These are phyloP conservation scores for Iberis pinnata DNA, from an alignment of 345 rosid species.

Conservation along the genomic window DNA sequence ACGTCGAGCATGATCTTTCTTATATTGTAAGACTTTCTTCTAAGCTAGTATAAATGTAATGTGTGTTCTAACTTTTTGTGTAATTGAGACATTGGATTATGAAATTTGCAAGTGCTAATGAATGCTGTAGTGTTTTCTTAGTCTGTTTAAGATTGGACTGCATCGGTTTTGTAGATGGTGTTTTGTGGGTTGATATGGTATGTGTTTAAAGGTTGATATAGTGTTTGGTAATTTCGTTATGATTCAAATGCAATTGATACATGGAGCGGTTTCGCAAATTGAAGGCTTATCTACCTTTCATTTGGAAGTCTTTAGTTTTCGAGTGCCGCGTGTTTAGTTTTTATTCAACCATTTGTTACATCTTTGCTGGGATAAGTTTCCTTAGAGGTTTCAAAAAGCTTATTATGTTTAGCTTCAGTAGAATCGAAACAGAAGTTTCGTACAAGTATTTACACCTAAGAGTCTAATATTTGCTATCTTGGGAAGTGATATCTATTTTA, in stretches of 20 bases:
- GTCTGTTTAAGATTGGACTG: slow-evolving; percentile 11
- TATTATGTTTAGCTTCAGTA: neutral
- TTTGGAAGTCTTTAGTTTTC: slow-evolving; percentile 3
- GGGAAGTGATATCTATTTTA: neutral
- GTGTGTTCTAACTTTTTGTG: neutral
- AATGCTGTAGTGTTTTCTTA: slow-evolving; percentile 11
- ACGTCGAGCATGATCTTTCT: slow-evolving; percentile 70
- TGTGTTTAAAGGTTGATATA: slow-evolving; percentile 18
- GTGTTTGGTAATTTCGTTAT: slow-evolving; percentile 4
- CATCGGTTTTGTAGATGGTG: slow-evolving; percentile 12
- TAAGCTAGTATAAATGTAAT: neutral
- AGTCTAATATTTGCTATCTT: neutral
- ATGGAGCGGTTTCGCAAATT: neutral
- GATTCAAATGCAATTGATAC: neutral
- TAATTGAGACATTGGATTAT: neutral
- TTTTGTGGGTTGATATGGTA: slow-evolving; percentile 19
- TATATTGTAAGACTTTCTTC: slow-evolving; percentile 56
- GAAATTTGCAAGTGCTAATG: neutral
- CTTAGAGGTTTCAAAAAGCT: neutral
- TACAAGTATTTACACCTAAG: neutral
- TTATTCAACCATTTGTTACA: slow-evolving; percentile 17
- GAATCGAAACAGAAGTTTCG: neutral
- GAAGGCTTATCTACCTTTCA: slow-evolving; percentile 9
- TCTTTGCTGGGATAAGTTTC: neutral
- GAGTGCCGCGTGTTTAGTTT: slow-evolving; percentile 13